A percentile compares a stretch with the other conserved stretches of the same genome.
Evolutionary conservation across 257 asterid species (phyloP).

Genomic region (Capsicum chinense): DNA sequence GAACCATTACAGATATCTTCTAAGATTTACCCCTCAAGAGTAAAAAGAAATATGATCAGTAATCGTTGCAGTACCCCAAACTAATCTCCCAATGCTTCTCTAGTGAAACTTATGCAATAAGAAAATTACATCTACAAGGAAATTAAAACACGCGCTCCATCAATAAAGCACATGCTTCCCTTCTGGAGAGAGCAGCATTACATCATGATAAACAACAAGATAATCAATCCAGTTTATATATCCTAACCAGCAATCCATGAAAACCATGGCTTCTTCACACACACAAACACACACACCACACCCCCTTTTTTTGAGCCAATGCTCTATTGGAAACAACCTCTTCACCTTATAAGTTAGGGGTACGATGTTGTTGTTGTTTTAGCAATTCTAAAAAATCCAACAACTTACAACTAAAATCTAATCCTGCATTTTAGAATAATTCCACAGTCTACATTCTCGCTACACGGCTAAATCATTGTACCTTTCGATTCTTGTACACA

Average conservation of each 20-base stretch:
- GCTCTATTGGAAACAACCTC: too few species aligned
- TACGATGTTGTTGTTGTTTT: too few species aligned
- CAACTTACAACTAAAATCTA: not conserved
- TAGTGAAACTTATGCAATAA: slow-evolving; percentile 8
- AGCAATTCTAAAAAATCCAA: not conserved
- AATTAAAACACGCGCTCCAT: not conserved
- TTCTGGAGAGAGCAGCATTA: not conserved
- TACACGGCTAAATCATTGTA: not conserved
- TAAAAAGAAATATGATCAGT: not conserved
- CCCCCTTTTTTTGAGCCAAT: too few species aligned
- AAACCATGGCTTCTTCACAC: too few species aligned
- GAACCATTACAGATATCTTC: not conserved
- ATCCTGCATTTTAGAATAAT: not conserved
- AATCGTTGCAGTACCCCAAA: not conserved
- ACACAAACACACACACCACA: too few species aligned
- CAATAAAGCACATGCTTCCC: not conserved
- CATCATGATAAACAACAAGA: not conserved
- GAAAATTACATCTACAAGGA: not conserved
- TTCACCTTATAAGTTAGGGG: too few species aligned
- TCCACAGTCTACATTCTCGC: not conserved
- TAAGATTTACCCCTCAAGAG: not conserved
- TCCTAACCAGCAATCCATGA: slow-evolving; percentile 19
- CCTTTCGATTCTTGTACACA: not conserved
- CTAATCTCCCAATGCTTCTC: slow-evolving; percentile 14
- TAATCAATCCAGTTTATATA: not conserved